Evolutionary conservation across 139 green algal species (phyloP).

Genomic region (Chlamydomonas sp.): DNA sequence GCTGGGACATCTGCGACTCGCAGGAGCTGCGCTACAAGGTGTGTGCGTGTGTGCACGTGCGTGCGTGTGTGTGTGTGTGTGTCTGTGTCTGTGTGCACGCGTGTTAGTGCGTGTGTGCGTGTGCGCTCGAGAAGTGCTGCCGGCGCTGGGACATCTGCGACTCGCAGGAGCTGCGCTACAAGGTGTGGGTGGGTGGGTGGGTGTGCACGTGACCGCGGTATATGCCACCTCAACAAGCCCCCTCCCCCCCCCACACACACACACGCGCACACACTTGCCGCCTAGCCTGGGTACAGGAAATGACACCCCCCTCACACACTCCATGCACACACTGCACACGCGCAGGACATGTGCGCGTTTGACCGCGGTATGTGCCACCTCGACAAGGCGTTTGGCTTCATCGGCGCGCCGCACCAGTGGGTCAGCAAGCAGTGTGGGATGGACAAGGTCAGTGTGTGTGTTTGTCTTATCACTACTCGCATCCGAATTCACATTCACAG

Average conservation of each 20-base stretch:
- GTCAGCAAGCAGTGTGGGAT: no score
- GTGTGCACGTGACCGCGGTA: neutral
- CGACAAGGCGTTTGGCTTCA: conserved; percentile 88
- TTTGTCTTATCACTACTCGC: neutral
- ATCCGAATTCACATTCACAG: no score
- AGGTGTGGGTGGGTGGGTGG: conserved; percentile 54
- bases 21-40: conserved; percentile 85
- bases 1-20: conserved; percentile 87
- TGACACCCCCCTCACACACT: neutral
- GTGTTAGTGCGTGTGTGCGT: no score
- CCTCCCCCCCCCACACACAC: no score
- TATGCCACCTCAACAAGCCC: neutral
- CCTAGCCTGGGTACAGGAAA: no score
- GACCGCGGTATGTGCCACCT: conserved; percentile 81
- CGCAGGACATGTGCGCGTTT: conserved; percentile 27
- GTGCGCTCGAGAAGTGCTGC: conserved; percentile 88
- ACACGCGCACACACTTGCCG: no score
- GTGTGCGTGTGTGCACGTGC: no score
- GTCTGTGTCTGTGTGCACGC: no score
- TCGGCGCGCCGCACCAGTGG: conserved; percentile 18
- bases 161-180: conserved; percentile 76
- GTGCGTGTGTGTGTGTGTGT: no score
- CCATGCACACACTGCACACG: no score
- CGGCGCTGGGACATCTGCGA: conserved; percentile 89
- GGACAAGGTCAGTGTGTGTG: neutral